A percentile compares a stretch with the other conserved stretches of the same genome.
Conservation (phyloP, 495 filamentous ascomycete species). For the Penicillium salamii region DNA sequence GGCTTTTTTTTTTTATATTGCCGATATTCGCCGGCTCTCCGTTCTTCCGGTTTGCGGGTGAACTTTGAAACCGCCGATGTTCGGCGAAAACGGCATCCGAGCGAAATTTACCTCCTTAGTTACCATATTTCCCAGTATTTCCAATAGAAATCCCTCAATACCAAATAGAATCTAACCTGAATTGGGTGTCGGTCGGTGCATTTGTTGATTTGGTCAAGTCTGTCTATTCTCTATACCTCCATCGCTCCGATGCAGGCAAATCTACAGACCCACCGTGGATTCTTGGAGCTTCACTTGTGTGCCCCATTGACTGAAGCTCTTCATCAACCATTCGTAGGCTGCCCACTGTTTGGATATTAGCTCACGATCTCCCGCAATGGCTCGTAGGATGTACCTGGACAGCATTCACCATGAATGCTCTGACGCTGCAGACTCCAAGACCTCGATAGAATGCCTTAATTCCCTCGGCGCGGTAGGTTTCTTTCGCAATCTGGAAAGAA, state of each 20-base stretch:
- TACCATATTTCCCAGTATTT: slow-evolving; percentile 24
- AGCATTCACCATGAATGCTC: slow-evolving; percentile 84
- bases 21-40: slow-evolving; percentile 34
- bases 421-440: slow-evolving; percentile 69
- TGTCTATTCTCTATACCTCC: background rate
- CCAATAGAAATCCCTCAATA: slow-evolving; percentile 35
- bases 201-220: background rate
- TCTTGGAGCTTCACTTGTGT: slow-evolving; percentile 1
- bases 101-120: slow-evolving; percentile 30
- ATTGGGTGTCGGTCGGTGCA: slow-evolving; percentile 21
- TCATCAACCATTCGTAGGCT: slow-evolving; percentile 82
- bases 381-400: slow-evolving; percentile 42
- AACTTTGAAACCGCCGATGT: slow-evolving; percentile 26
- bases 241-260: background rate
- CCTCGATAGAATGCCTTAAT: slow-evolving; percentile 71
- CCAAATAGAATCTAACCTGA: slow-evolving; percentile 29
- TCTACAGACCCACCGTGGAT: slow-evolving; percentile 2
- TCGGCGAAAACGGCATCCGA: slow-evolving; percentile 23
- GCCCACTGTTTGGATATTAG: slow-evolving; percentile 59
- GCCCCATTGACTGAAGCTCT: slow-evolving; percentile 24
- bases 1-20: slow-evolving; percentile 24
- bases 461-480: slow-evolving; percentile 64
- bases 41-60: slow-evolving; percentile 31
- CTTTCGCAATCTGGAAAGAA: slow-evolving; percentile 58
- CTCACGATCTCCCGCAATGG: background rate